Percentiles rank a stretch among this genome's conserved stretches.
Conservation (phyloP, 1,139 yeast genomes). For the Chernovozyma sophiae-reginae region DNA sequence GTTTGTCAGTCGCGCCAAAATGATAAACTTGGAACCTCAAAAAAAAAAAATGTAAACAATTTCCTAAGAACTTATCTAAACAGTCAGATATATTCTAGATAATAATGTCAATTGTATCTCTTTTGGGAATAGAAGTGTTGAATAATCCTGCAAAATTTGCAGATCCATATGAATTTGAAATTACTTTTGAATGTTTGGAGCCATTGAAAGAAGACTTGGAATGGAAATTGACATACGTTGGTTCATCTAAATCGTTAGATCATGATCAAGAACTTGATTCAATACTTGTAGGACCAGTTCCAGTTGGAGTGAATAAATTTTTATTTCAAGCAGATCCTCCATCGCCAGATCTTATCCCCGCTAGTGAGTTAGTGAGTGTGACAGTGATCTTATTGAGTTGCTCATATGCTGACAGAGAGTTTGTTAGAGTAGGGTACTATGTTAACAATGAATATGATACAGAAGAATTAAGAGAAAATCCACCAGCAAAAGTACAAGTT, state of each 20-base stretch:
- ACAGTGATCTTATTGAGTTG: constrained; percentile 91
- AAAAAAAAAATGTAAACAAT: too few species aligned
- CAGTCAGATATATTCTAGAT: not conserved
- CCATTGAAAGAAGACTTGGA: constrained; percentile 90
- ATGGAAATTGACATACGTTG: constrained; percentile 96
- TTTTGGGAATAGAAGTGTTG: constrained; percentile 85
- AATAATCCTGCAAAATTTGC: constrained; percentile 94
- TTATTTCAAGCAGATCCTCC: constrained; percentile 96
- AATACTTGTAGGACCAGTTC: constrained; percentile 94
- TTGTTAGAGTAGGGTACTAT: constrained; percentile 94
- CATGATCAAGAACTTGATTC: constrained; percentile 97
- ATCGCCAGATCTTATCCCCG: constrained; percentile 91
- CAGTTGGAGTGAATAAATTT: constrained; percentile 93
- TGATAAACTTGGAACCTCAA: too few species aligned
- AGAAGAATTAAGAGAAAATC: constrained; percentile 89
- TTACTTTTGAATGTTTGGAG: constrained; percentile 94
- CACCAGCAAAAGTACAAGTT: constrained; percentile 90
- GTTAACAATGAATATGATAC: constrained; percentile 95
- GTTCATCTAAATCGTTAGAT: constrained; percentile 86
- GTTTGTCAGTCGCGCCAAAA: not conserved
- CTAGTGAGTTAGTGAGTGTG: constrained; percentile 89
- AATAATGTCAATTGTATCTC: constrained; percentile 89
- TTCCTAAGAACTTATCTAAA: not conserved
- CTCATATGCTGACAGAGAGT: constrained; percentile 88
- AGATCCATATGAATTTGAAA: constrained; percentile 93